Base-by-base conservation (phyloP, 140 eudicot genomes). In the Eryngium alpinum region DNA sequence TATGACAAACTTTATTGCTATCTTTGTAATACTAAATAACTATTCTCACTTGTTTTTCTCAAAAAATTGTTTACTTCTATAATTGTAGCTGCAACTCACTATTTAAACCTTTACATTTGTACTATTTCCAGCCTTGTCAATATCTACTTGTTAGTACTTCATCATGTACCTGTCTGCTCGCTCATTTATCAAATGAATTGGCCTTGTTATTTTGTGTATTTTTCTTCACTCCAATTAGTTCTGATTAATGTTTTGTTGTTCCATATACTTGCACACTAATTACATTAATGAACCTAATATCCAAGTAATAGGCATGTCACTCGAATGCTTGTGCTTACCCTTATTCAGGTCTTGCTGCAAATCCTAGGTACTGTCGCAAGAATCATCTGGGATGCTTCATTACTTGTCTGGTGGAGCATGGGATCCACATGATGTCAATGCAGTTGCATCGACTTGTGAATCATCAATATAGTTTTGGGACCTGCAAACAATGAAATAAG, bases 401-500 rank as follows among this genome's bases (percentile, higher is more conserved):
- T 87, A 85, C 84, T 81, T 93, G 73, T 87, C 93, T 81, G 97
- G 99, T 60, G 99, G 99, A 80, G 97, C 99, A 51, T 96, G 99
- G 99, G 96, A 96, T 83, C 98, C 98, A 43, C 98, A 93, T 87
- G 99, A 96, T 83, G 77, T 80, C 52, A 93, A 96, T 85, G 83
- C 78, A 75, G 87, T 96, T 85, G 93, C 96, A 51, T 89, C 94
- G 77, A 91, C 99, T 49, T 84, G 97, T 46, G 98, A 93, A 83
- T 91, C 99, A 77, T 88, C 94, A 43, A 84, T 96, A 77, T 96
- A 93, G 79, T 87, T 96, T 82, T 91, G 96, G 99, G 99, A 96
- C 81, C 80, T 96, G 14, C 90, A 97, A 67, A 93, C 97, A 75
- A 96, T 96, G 99, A 93, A 91, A 98, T 96, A 96, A 70, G 96